Percentiles rank a stretch among this genome's conserved stretches.
phyloP scores from a whole-genome alignment of 2,329 filamentous ascomycete genomes.

The Stylonectria norvegica region DNA sequence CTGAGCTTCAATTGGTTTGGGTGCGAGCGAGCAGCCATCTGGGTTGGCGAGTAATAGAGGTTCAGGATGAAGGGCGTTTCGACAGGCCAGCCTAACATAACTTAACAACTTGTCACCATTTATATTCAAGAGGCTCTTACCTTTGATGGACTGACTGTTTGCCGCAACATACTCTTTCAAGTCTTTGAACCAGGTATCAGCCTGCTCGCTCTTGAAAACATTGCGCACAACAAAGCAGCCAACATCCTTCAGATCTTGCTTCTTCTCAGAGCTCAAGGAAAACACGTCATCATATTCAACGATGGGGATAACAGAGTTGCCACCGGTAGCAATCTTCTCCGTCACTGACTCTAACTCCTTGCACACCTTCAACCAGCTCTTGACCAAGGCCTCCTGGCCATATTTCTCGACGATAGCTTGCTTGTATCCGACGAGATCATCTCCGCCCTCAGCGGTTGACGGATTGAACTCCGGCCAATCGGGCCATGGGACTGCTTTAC shows the following conservation, averaged over 20 bases:
- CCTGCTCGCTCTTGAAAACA: slow-evolving; percentile 1
- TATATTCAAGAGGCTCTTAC: not conserved
- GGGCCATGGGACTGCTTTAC: not conserved
- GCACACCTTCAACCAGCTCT: slow-evolving; percentile 2
- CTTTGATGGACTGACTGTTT: not conserved
- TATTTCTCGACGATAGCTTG: slow-evolving; percentile 1
- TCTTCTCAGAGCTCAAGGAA: not conserved
- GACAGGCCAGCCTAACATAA: slow-evolving; percentile 1
- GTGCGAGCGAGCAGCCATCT: slow-evolving; percentile 3
- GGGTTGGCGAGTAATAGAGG: slow-evolving; percentile 4
- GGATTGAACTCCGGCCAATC: slow-evolving; percentile 1
- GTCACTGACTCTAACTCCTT: slow-evolving; percentile 1
- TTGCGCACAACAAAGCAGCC: slow-evolving; percentile 2
- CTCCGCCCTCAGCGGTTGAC: not conserved
- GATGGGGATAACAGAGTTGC: slow-evolving; percentile 5
- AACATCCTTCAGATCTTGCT: not conserved
- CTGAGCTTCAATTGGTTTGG: slow-evolving; percentile 1
- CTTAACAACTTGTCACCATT: not conserved
- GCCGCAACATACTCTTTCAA: not conserved
- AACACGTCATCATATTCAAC: not conserved
- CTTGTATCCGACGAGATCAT: slow-evolving; percentile 3
- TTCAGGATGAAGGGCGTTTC: slow-evolving; percentile 4
- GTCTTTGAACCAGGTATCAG: not conserved
- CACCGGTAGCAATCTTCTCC: not conserved
- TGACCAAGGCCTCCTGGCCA: not conserved